Evolutionary conservation across 2,329 filamentous ascomycete species (phyloP), one percentile per base, ranked within the genome.

Genomic region (Lasiodiplodia gonubiensis): DNA sequence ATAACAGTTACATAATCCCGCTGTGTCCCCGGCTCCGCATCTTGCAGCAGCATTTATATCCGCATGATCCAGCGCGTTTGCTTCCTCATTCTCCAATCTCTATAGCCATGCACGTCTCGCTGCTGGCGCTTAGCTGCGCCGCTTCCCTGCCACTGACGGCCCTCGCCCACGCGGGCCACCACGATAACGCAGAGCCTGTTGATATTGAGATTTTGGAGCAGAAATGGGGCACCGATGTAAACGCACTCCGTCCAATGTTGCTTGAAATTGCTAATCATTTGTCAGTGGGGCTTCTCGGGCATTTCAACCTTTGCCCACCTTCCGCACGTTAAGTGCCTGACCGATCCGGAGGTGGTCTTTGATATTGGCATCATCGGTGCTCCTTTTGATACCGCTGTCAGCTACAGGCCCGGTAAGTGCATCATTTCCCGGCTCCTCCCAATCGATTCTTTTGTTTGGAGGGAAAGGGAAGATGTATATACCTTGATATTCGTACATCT

Each of bases 231-330:
- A 79, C 72, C 65, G 79, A 81, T 71, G 79, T 80, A 68, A 71
- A 39, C 67, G 18, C 16, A 25, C 2, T 33, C 42, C 27, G 5
- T n/a, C n/a, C 12, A 14, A 21, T n/a, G n/a, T 14, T 33, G 35
- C n/a, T 39, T 11, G 27, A 54, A 10, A 72, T 68, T 54, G 55
- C 66, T 67, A 48, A 77, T 74, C 5, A 76, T 14, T 46, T n/a
- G 35, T 21, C 53, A 86, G 85, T 87, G 87, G 87, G 84, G 83
- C 1, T 95, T 92, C 77, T 85, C 86, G 33, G 92, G 92, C 68
- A 91, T 95, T 70, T 88, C 89, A 14, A 80, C 78, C 16, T 81
- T 79, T 69, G 83, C 83, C 30, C 83, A 85, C 72, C 75, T 85
- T 8, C 81, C 80, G 16, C 81, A 85, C 71, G 78, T 76, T 4